These are phyloP conservation scores for Breviolum minutum DNA, from an alignment of 73 alveolate genomes.

Conservation along the genomic window DNA sequence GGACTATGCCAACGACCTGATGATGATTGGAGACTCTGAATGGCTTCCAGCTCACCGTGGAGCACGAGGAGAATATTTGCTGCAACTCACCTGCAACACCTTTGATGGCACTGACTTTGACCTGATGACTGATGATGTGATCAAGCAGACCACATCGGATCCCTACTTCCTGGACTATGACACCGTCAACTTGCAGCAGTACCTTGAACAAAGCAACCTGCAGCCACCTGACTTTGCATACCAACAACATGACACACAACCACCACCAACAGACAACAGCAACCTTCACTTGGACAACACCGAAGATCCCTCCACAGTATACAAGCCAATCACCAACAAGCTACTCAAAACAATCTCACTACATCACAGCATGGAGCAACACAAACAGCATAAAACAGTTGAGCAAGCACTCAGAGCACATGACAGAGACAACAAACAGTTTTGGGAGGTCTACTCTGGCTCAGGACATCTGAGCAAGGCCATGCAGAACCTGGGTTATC, in stretches of 20 bases:
- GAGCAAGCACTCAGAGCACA: not conserved
- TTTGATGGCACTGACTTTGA: not conserved
- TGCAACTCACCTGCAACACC: not conserved
- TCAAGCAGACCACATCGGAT: not conserved
- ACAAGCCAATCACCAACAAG: not conserved
- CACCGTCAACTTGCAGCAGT: not conserved
- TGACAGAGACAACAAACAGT: not conserved
- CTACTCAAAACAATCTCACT: not conserved
- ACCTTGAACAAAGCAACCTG: not conserved
- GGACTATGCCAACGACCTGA: not conserved
- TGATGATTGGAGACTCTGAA: not conserved
- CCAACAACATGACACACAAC: not conserved
- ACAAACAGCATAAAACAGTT: too few relatives aligned
- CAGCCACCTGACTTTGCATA: not conserved
- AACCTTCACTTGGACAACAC: not conserved
- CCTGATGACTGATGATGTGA: not conserved
- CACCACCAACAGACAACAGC: not conserved
- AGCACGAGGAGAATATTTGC: not conserved
- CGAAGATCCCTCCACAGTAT: not conserved
- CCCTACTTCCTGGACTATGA: not conserved
- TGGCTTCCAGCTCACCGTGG: not conserved
- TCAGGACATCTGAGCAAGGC: not conserved
- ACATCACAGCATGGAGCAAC: not conserved
- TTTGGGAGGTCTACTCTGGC: not conserved
- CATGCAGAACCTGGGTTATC: not conserved